A percentile compares a stretch with the other conserved stretches of the same genome.
Evolutionary conservation across 2,329 filamentous ascomycete species (phyloP).

Genomic region (Sclerotinia trifoliorum): DNA sequence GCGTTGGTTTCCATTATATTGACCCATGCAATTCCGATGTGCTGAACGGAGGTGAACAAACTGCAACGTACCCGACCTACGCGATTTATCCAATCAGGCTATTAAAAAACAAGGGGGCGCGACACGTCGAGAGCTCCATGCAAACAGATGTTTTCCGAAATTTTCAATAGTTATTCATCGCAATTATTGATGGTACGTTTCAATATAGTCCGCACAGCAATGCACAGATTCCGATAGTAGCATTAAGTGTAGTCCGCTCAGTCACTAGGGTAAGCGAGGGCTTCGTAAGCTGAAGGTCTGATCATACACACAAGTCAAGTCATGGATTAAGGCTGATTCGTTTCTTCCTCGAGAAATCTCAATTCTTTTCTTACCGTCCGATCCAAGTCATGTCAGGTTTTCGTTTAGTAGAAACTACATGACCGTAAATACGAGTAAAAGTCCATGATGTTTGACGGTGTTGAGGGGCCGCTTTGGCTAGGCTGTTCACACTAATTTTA

Average conservation of each 20-base stretch:
- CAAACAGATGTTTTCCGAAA: background rate
- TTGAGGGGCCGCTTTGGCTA: background rate
- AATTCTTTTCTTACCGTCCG: background rate
- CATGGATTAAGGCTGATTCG: background rate
- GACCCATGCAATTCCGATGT: conserved; percentile 2
- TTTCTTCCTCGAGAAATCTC: background rate
- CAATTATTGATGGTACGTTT: conserved; percentile 6
- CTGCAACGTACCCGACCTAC: background rate
- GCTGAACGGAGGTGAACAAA: conserved; percentile 2
- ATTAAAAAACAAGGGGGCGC: background rate
- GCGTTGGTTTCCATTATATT: conserved; percentile 6
- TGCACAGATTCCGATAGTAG: conserved; percentile 9
- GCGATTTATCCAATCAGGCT: background rate
- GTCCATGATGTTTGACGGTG: background rate
- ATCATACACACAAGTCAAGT: background rate
- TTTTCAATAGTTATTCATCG: background rate
- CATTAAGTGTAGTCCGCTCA: conserved; percentile 18
- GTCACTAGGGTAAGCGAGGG: background rate
- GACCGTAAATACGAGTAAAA: background rate
- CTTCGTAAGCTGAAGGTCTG: conserved; percentile 15
- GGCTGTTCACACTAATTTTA: background rate
- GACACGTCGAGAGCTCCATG: background rate
- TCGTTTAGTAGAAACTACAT: background rate
- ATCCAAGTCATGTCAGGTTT: conserved; percentile 1
- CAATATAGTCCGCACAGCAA: conserved; percentile 7